Evolutionary conservation across 2,329 filamentous ascomycete species (phyloP).

Genomic region (Aspergillus puulaauensis): DNA sequence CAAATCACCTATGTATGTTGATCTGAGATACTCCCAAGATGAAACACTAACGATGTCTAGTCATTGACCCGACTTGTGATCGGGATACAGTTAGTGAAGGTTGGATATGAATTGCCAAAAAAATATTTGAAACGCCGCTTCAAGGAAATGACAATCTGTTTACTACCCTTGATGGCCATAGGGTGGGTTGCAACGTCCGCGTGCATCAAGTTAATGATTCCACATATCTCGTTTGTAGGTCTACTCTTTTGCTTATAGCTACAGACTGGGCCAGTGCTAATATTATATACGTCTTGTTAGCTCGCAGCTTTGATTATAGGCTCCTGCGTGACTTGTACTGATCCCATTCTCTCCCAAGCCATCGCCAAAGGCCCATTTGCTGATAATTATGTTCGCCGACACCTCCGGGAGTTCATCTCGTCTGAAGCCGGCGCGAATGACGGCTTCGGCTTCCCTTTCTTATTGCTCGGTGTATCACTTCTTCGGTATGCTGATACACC

Average conservation of each 20-base stretch:
- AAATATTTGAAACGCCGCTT: constrained; percentile 53
- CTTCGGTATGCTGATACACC: constrained; percentile 53
- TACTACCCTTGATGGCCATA: constrained; percentile 61
- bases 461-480: constrained; percentile 59
- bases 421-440: constrained; percentile 63
- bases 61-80: constrained; percentile 58
- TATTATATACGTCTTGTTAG: constrained; percentile 17
- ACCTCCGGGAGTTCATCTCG: constrained; percentile 61
- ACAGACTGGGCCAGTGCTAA: background rate
- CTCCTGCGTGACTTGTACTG: constrained; percentile 62
- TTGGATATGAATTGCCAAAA: constrained; percentile 61
- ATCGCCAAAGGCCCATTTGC: constrained; percentile 64
- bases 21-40: background rate
- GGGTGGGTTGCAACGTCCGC: constrained; percentile 62
- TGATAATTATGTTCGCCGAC: constrained; percentile 60
- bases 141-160: constrained; percentile 55
- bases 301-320: constrained; percentile 58
- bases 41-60: constrained; percentile 32
- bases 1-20: constrained; percentile 43
- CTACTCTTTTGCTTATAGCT: background rate
- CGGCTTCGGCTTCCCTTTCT: constrained; percentile 62
- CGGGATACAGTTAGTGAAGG: constrained; percentile 63
- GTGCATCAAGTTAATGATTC: constrained; percentile 57
- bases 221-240: constrained; percentile 50
- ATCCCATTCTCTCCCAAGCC: constrained; percentile 62